These are phyloP conservation scores for Harringtonia aguacate DNA, from an alignment of 2,329 filamentous ascomycete species.

Conservation along the genomic window DNA sequence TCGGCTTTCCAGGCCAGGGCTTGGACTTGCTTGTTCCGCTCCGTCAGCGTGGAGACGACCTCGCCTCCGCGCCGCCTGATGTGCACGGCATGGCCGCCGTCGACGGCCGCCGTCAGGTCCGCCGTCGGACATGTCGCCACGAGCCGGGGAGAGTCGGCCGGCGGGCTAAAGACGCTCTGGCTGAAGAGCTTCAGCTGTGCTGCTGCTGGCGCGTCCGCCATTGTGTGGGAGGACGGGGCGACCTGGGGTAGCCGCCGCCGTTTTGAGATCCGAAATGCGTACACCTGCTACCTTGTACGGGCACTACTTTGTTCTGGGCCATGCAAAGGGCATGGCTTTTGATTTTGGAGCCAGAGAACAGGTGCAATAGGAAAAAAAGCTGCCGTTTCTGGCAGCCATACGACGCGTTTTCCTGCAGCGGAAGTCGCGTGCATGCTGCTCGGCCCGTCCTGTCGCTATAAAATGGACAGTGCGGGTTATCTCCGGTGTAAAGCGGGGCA, in stretches of 20 bases:
- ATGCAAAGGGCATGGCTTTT: background rate
- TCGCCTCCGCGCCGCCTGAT: conserved; percentile 75
- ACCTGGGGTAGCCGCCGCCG: too few relatives aligned
- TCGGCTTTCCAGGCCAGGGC: conserved; percentile 56
- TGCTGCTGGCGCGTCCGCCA: background rate
- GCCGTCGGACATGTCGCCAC: conserved; percentile 74
- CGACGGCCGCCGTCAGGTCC: conserved; percentile 69
- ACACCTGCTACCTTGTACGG: background rate
- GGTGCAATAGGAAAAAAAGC: background rate
- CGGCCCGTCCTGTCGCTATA: background rate
- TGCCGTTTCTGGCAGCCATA: background rate
- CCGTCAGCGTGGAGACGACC: conserved; percentile 36
- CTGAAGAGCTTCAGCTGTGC: conserved; percentile 33
- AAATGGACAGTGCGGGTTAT: background rate
- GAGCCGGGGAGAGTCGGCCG: conserved; percentile 43
- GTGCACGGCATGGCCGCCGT: conserved; percentile 51
- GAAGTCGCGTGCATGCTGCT: conserved; percentile 4
- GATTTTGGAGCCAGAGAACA: background rate
- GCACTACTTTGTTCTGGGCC: background rate
- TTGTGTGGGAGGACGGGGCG: background rate
- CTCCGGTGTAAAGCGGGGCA: background rate
- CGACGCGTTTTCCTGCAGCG: conserved; percentile 6
- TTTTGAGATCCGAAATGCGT: background rate
- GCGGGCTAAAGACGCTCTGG: conserved; percentile 43
- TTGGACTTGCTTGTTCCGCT: conserved; percentile 30